These are phyloP conservation scores for Colletotrichum musae DNA, from an alignment of 2,329 filamentous ascomycete genomes.

Conservation along the genomic window DNA sequence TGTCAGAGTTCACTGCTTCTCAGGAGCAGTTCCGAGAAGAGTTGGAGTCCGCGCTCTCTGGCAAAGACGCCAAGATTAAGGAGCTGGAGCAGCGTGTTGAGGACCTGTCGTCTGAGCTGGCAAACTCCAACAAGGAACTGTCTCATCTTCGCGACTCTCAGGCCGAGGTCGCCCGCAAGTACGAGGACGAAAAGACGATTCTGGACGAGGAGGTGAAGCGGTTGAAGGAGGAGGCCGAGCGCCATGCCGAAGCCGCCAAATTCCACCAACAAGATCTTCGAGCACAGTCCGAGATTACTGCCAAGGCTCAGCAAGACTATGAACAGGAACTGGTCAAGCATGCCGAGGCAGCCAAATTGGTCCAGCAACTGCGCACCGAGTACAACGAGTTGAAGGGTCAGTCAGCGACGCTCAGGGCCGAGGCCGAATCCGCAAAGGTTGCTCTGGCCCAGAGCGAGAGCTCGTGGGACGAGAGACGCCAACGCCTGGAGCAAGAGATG, in stretches of 20 bases:
- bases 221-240: conserved; percentile 86
- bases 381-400: conserved; percentile 87
- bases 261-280: conserved; percentile 94
- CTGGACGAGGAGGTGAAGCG: conserved; percentile 85
- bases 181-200: conserved; percentile 86
- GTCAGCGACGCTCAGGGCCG: conserved; percentile 79
- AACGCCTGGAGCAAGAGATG: conserved; percentile 87
- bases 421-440: conserved; percentile 88
- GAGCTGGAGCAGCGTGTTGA: conserved; percentile 88
- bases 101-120: conserved; percentile 86
- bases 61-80: conserved; percentile 84
- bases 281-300: conserved; percentile 92
- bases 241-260: conserved; percentile 83
- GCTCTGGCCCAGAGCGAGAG: conserved; percentile 84
- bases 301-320: conserved; percentile 94
- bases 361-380: conserved; percentile 84
- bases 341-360: conserved; percentile 89
- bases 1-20: conserved; percentile 83
- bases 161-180: conserved; percentile 77
- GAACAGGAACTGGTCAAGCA: conserved; percentile 96
- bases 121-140: conserved; percentile 85
- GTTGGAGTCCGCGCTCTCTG: conserved; percentile 79
- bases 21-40: conserved; percentile 92
- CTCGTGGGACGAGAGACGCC: conserved; percentile 88
- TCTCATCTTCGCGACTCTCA: conserved; percentile 85